A percentile compares a stretch with the other conserved stretches of the same genome.
phyloP scores from a whole-genome alignment of 345 rosid genomes.

The Eucalyptus tenuipes region DNA sequence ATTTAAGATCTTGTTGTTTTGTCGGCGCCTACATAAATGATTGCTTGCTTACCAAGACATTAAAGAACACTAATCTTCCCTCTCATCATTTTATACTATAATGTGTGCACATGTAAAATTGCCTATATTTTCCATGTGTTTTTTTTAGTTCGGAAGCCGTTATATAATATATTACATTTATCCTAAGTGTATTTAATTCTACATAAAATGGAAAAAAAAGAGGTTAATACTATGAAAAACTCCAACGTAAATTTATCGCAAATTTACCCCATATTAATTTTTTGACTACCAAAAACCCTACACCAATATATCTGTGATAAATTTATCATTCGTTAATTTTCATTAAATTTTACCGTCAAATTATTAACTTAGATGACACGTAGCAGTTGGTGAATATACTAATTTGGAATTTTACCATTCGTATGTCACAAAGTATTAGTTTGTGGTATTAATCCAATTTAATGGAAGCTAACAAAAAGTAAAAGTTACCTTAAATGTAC shows the following conservation, averaged over 20 bases:
- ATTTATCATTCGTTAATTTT: rapidly evolving
- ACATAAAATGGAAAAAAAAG: no score
- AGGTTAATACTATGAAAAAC: rapidly evolving
- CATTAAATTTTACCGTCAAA: rapidly evolving
- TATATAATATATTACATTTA: no score
- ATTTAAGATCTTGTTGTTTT: no score
- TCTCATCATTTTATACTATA: no score
- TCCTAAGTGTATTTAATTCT: no score
- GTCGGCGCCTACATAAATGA: no score
- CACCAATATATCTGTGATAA: rapidly evolving
- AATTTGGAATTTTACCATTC: rapidly evolving
- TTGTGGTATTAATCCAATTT: no score
- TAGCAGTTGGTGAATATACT: rapidly evolving
- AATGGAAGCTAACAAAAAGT: rapidly evolving
- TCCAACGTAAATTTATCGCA: rapidly evolving
- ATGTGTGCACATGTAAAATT: no score
- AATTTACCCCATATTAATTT: rapidly evolving
- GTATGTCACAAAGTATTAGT: rapidly evolving
- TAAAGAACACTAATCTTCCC: no score
- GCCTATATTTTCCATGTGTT: no score
- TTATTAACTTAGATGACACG: rapidly evolving
- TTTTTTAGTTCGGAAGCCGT: rapidly evolving
- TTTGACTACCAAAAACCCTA: no score
- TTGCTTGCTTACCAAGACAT: no score
- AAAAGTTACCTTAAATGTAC: rapidly evolving